Evolutionary conservation across 257 asterid genomes (phyloP).

Genomic region (Thymus mandschuricus): DNA sequence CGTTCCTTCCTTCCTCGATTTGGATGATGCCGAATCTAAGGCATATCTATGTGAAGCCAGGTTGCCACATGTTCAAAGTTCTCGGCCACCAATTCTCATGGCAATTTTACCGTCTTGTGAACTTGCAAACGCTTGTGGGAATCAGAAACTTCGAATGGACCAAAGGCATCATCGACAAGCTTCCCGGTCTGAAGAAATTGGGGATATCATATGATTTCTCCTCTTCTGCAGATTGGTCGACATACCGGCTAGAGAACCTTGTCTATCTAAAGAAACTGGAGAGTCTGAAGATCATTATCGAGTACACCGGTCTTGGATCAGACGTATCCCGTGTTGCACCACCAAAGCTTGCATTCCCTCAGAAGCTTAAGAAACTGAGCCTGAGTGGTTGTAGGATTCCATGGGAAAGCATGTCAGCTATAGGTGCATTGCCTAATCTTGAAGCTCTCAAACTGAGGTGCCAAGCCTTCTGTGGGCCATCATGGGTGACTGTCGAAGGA

Average conservation of each 20-base stretch:
- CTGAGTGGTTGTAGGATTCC: slow-evolving; percentile 12
- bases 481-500: slow-evolving; percentile 11
- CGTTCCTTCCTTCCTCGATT: slow-evolving; percentile 5
- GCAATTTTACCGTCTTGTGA: not conserved
- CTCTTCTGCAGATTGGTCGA: not conserved
- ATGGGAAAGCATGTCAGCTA: slow-evolving; percentile 8
- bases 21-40: slow-evolving; percentile 28
- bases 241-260: not conserved
- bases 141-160: not conserved
- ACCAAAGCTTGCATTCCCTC: slow-evolving; percentile 14
- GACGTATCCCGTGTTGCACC: not conserved
- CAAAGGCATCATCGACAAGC: not conserved
- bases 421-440: slow-evolving; percentile 26
- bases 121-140: not conserved
- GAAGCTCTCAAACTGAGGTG: slow-evolving; percentile 20
- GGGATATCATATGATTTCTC: slow-evolving; percentile 8
- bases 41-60: slow-evolving; percentile 22
- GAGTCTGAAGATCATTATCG: too few species aligned
- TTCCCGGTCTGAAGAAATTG: not conserved
- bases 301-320: not conserved
- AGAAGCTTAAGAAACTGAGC: slow-evolving; percentile 5
- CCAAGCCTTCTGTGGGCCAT: not conserved
- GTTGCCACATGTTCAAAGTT: not conserved
- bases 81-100: not conserved
- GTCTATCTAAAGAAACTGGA: too few species aligned